Evolutionary conservation across 345 rosid genomes (phyloP).

Genomic region (Populus alba): DNA sequence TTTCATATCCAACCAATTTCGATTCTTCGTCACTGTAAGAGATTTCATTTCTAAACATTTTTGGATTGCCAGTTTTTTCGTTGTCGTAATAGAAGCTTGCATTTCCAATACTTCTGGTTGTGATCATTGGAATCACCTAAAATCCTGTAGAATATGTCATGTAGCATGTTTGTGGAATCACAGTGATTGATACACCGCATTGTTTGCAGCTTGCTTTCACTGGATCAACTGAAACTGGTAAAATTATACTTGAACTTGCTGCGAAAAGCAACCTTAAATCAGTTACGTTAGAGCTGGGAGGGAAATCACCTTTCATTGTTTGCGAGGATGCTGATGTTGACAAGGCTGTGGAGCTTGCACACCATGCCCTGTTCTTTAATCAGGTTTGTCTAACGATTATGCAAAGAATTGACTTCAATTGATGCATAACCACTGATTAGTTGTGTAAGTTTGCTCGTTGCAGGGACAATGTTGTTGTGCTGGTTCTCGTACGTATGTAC

Average conservation of each 20-base stretch:
- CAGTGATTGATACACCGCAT: not conserved
- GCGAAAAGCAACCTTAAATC: slow-evolving; percentile 32
- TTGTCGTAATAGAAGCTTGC: not conserved
- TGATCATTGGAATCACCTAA: not conserved
- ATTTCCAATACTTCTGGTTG: not conserved
- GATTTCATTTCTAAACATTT: not conserved
- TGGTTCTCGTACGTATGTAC: slow-evolving; percentile 30
- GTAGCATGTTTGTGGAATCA: not conserved
- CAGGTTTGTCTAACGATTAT: slow-evolving; percentile 9
- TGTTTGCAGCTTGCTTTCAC: slow-evolving; percentile 26
- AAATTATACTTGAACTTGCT: slow-evolving; percentile 22
- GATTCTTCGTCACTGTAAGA: not conserved
- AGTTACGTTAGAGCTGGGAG: slow-evolving; percentile 34
- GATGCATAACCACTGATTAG: not conserved
- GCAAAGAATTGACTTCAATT: not conserved
- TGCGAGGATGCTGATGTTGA: slow-evolving; percentile 31
- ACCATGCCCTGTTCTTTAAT: slow-evolving; percentile 30
- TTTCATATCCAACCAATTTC: not conserved
- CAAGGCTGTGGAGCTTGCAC: slow-evolving; percentile 27
- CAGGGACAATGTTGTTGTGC: slow-evolving; percentile 36
- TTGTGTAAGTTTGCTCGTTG: not conserved
- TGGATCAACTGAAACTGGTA: slow-evolving; percentile 29
- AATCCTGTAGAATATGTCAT: not conserved
- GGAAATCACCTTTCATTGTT: slow-evolving; percentile 33
- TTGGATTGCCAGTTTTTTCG: not conserved